Evolutionary conservation across 2,329 filamentous ascomycete species (phyloP).

Genomic region (Fusarium sp.): DNA sequence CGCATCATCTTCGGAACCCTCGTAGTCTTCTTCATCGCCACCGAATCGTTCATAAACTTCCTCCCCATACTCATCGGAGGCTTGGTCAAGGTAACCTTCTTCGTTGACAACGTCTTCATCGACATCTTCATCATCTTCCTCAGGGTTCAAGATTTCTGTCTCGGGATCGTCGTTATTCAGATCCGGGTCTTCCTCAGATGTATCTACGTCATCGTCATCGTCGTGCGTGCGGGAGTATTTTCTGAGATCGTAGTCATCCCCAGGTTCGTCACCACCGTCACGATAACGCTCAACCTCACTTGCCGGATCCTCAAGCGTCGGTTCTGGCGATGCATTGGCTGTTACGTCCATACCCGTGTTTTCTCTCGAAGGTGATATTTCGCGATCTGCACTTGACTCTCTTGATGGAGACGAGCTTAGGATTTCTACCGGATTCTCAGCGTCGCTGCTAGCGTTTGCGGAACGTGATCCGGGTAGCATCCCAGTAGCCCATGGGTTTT

Average conservation of each 20-base stretch:
- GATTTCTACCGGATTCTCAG: constrained; percentile 40
- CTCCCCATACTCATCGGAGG: constrained; percentile 39
- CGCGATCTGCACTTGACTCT: constrained; percentile 12
- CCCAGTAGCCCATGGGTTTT: constrained; percentile 22
- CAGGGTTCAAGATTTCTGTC: constrained; percentile 36
- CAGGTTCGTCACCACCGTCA: constrained; percentile 46
- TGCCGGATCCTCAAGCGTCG: constrained; percentile 18
- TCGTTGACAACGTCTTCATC: constrained; percentile 45
- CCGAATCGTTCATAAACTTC: constrained; percentile 39
- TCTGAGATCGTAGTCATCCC: constrained; percentile 51
- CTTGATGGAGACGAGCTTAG: constrained; percentile 39
- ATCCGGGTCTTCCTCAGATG: constrained; percentile 46
- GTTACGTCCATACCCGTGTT: constrained; percentile 1
- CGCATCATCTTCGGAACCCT: constrained; percentile 47
- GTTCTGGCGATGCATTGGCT: constrained; percentile 11
- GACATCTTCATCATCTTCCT: constrained; percentile 40
- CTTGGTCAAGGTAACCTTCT: constrained; percentile 29
- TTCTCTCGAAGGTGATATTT: constrained; percentile 15
- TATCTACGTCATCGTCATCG: constrained; percentile 50
- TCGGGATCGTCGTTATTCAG: constrained; percentile 43
- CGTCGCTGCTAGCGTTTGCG: constrained; percentile 24
- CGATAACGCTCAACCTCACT: constrained; percentile 40
- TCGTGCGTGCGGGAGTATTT: constrained; percentile 49
- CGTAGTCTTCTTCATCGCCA: constrained; percentile 34
- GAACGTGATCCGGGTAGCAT: constrained; percentile 17